Evolutionary conservation across 495 filamentous ascomycete genomes (phyloP).

Genomic region (Jackrogersella multiformis): DNA sequence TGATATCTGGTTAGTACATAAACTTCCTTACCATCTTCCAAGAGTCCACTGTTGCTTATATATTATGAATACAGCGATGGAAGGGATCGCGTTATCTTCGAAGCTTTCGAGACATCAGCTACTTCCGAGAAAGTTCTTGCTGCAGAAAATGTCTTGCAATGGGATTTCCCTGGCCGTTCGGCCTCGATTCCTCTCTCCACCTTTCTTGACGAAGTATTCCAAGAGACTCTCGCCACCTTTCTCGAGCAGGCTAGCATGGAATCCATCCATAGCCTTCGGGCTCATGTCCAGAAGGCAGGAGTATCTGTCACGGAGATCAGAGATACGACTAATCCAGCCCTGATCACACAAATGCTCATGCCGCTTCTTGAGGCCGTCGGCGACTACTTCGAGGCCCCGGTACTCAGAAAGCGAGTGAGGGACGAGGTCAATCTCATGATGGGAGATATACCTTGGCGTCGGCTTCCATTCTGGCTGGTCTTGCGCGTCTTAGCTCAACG

Average conservation of each 20-base stretch:
- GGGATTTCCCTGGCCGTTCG: conserved; percentile 53
- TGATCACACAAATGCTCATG: conserved; percentile 66
- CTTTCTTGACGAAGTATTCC: conserved; percentile 59
- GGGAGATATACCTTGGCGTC: conserved; percentile 63
- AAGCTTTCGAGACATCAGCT: conserved; percentile 67
- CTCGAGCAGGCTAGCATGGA: conserved; percentile 68
- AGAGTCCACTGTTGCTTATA: background rate
- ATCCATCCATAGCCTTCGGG: conserved; percentile 61
- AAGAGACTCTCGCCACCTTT: conserved; percentile 59
- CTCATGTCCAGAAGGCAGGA: conserved; percentile 60
- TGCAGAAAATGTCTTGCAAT: conserved; percentile 45
- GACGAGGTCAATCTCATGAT: conserved; percentile 64
- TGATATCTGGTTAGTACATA: conserved; percentile 50
- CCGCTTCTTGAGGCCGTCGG: conserved; percentile 65
- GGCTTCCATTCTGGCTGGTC: conserved; percentile 64
- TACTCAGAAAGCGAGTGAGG: conserved; percentile 64
- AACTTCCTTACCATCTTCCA: background rate
- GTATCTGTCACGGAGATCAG: conserved; percentile 58
- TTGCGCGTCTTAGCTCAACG: conserved; percentile 64
- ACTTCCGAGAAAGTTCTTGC: conserved; percentile 55
- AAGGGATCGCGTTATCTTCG: conserved; percentile 51
- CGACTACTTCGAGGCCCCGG: conserved; percentile 34
- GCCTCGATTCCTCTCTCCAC: conserved; percentile 54
- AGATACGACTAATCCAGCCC: conserved; percentile 62
- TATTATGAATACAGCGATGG: conserved; percentile 18